Evolutionary conservation across 2,329 filamentous ascomycete species (phyloP), one percentile per base, ranked within the genome.

Genomic region (Podosphaera aphanis): DNA sequence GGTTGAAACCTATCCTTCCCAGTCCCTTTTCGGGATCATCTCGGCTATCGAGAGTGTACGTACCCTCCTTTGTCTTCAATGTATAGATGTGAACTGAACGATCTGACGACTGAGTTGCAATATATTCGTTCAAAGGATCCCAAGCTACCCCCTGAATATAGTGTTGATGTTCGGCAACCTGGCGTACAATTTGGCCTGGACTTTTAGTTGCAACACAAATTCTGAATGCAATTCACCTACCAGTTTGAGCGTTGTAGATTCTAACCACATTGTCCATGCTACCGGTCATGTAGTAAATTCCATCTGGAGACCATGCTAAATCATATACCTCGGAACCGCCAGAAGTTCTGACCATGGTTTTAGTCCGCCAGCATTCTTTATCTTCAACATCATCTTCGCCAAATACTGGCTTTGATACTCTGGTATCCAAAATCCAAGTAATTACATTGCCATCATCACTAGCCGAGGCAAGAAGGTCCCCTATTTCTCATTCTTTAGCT

Each of bases 191-290:
- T 27, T 69, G 67, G 48, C 71, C 71, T 68, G 49, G 3, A n/a
- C 11, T 10, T 18, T 20, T 31, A 20, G 58, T 47, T 56, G 52
- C 19, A 4, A 6, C 16, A 11, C 0, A 15, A 11, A 1, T 25
- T 20, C 10, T 18, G 8, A 11, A 43, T 23, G 33, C 42, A 35
- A 50, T 35, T 44, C 38, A 44, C 70, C 51, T 67, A 86, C 83
- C 88, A 56, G 82, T 90, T 52, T 82, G 79, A 47, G 86, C 83
- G 62, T 93, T 94, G 68, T 94, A 95, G 55, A 98, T 95, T 49
- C 88, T 75, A 48, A 90, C 86, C 60, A 95, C 79, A 61, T 98
- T 98, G 65, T 98, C 90, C 86, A 98, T 95, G 64, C 90, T 95
- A 35, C 90, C 90, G 20, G 92, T 94, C 56, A 98, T 94, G 66